Evolutionary conservation across 2,329 filamentous ascomycete species (phyloP), one percentile per base, ranked within the genome.

Genomic region (Neonectria magnoliae): DNA sequence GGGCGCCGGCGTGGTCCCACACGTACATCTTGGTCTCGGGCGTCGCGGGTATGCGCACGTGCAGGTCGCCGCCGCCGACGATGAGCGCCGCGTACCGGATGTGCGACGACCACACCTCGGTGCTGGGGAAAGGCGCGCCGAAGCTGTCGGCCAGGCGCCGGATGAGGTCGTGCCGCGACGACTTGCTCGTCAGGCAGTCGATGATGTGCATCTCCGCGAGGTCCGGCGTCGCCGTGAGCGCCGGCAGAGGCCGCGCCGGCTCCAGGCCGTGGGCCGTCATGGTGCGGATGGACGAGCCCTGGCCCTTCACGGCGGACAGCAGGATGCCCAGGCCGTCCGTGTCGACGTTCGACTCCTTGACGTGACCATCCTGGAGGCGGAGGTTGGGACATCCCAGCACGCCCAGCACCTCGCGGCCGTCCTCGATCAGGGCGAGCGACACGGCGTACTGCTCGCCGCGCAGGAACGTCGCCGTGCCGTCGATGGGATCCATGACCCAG

Each of bases 401-500:
- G n/a, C 84, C 87, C 22, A 91, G 74, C 55, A 84, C 79, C 74
- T 91, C 85, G 50, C 77, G 71, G 4, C 88, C 88, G 57, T 89
- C 80, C 62, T 87, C 83, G 2, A 90, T 76, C 66, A 91, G 76
- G 3, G 85, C 84, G 20, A 90, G 77, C 64, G 86, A 87, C 4
- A 91, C 86, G 3, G 85, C 88, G 64, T 90, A 91, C 76, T 91
- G 88, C 75, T 88, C 82, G 3, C 86, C 86, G 42, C 78, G 78
- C 68, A 91, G 84, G 63, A 89, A 91, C 0, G 87, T 86, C 16
- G 84, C 85, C 1, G 88, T 91, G 31, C 88, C 88, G 68, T 91
- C 88, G 8, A 91, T 85, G 0, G 88, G 88, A 71, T 91, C 88
- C 73, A 91, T 83, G 31, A 88, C 83, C 88, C 88, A 91, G 56